Percentiles rank a stretch among this genome's conserved stretches.
phyloP scores from a whole-genome alignment of 768 basidiomycete genomes.

The Cytidiella melzeri region DNA sequence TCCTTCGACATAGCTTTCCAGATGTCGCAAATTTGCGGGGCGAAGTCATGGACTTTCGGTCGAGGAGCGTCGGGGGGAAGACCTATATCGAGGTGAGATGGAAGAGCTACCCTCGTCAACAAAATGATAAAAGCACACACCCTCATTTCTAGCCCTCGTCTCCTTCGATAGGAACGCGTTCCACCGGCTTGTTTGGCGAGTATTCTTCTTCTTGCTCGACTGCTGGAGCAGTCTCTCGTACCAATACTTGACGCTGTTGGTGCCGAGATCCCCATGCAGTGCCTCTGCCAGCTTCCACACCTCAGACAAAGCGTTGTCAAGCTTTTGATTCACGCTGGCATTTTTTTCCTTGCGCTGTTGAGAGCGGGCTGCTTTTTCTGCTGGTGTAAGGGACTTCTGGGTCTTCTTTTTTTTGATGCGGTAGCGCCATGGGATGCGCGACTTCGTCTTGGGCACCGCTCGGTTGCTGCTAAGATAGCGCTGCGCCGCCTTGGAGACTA shows the following conservation, averaged over 20 bases:
- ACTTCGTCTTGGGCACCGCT: background rate
- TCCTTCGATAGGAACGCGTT: constrained; percentile 5
- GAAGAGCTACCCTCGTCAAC: background rate
- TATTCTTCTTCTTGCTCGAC: background rate
- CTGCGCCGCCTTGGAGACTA: background rate
- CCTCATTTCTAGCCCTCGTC: background rate
- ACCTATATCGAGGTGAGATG: background rate
- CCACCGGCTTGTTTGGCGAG: constrained; percentile 3
- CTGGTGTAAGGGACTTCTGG: background rate
- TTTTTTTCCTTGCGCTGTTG: background rate
- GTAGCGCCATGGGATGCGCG: background rate
- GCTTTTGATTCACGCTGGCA: background rate
- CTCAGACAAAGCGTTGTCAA: background rate
- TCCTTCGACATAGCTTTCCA: constrained; percentile 7
- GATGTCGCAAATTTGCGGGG: background rate
- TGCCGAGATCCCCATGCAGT: background rate
- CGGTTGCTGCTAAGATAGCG: background rate
- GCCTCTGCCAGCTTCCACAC: background rate
- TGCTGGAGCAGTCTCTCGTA: constrained; percentile 1
- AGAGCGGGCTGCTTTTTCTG: background rate
- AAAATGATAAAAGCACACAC: background rate
- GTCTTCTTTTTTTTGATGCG: background rate
- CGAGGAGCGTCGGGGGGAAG: constrained; percentile 1
- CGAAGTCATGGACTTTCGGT: constrained; percentile 1
- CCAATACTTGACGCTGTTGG: background rate